These are phyloP conservation scores for Fragaria nilgerrensis DNA, from an alignment of 306 rosid genomes.

Conservation along the genomic window DNA sequence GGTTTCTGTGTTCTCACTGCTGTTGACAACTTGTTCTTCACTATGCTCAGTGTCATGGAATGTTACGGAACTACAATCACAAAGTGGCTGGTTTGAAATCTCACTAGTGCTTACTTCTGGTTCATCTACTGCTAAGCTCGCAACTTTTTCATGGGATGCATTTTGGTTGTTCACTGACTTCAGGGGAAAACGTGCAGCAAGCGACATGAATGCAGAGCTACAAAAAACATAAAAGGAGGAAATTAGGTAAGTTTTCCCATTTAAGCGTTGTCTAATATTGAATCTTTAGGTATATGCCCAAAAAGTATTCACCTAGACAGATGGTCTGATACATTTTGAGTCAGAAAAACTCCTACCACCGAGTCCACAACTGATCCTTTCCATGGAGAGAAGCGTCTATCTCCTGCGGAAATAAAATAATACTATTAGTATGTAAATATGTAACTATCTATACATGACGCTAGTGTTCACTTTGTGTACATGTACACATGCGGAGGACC, in stretches of 20 bases:
- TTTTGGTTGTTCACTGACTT: constrained; percentile 34
- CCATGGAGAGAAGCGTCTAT: constrained; percentile 93
- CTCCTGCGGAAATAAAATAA: constrained; percentile 64
- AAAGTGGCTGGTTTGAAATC: constrained; percentile 26
- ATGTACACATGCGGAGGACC: background rate
- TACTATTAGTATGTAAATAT: constrained; percentile 10
- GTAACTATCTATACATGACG: background rate
- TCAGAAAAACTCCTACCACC: constrained; percentile 95
- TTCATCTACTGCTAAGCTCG: constrained; percentile 25
- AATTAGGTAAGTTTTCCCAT: background rate
- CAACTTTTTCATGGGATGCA: constrained; percentile 29
- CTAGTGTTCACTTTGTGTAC: background rate
- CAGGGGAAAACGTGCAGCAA: constrained; percentile 79
- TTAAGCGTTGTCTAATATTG: constrained; percentile 9
- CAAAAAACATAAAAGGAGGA: constrained; percentile 28
- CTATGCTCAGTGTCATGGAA: constrained; percentile 25
- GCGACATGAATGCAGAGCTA: constrained; percentile 98
- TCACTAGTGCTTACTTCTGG: constrained; percentile 45
- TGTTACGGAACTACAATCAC: constrained; percentile 28
- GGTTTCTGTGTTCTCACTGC: constrained; percentile 31
- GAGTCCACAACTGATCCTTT: constrained; percentile 99
- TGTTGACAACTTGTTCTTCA: constrained; percentile 32
- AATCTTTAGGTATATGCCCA: background rate
- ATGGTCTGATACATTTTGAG: constrained; percentile 98
- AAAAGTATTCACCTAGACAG: constrained; percentile 71